Evolutionary conservation across 768 basidiomycete genomes (phyloP).

Genomic region (Pholiota molesta): DNA sequence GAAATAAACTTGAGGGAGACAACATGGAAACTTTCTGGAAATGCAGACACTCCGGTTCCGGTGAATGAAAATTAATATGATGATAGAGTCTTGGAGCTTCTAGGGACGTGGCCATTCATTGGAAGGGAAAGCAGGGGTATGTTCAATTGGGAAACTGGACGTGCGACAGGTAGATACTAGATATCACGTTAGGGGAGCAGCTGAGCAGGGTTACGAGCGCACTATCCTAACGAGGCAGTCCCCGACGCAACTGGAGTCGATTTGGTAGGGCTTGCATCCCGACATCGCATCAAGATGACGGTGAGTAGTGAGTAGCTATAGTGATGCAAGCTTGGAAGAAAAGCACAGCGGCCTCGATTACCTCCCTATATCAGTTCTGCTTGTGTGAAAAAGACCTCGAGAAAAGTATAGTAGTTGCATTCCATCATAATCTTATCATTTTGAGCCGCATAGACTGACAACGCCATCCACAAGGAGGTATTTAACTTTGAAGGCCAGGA

Average conservation of each 20-base stretch:
- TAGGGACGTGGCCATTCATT: not conserved
- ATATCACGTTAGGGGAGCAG: not conserved
- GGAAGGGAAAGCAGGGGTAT: not conserved
- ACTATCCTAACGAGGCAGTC: not conserved
- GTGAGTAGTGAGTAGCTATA: not conserved
- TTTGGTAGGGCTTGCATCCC: not conserved
- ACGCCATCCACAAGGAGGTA: constrained; percentile 1
- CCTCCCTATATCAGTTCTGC: too few relatives aligned
- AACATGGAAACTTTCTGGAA: not conserved
- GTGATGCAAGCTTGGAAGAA: not conserved
- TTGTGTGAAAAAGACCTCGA: too few relatives aligned
- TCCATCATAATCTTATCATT: not conserved
- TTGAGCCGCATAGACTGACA: not conserved
- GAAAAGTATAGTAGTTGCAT: not conserved
- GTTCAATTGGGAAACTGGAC: not conserved
- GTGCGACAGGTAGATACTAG: not conserved
- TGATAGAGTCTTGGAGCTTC: not conserved
- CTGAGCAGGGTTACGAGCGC: not conserved
- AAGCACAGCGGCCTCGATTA: too few relatives aligned
- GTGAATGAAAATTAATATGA: not conserved
- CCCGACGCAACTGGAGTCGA: constrained; percentile 1
- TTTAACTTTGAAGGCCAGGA: not conserved
- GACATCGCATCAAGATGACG: not conserved
- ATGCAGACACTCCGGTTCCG: not conserved
- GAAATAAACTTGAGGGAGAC: not conserved